Evolutionary conservation across 2,329 filamentous ascomycete species (phyloP), one percentile per base, ranked within the genome.

Genomic region (Fusarium virguliforme): DNA sequence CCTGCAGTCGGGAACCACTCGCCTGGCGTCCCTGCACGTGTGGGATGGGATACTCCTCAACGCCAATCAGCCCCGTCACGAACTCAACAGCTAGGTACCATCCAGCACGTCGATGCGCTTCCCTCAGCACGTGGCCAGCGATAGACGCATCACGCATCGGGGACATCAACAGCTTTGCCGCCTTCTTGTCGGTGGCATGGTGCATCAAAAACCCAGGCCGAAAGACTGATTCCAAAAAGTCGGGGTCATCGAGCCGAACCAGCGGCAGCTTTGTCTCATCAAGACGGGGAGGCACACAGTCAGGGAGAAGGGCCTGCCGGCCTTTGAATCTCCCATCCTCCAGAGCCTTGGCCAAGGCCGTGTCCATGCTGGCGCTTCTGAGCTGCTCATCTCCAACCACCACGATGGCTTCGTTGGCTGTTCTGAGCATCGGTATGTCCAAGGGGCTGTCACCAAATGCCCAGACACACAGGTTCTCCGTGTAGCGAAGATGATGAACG

Each of bases 391-490:
- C 77, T 1, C 87, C 87, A 3, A 89, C 86, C 0, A 91, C 83
- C 4, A 92, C 81, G 38, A 90, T 75, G 0, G 88, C 85, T 62
- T 85, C 64, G 68, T 91, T 77, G 0, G 89, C 89, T 35, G 78
- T 70, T 3, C 67, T 68, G 12, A 91, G 69, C 89, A 92, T 92
- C 0, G 79, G 76, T 18, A 91, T 40, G 69, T 91, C 90, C 7
- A 90, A 65, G 0, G 82, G 81, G 68, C 89, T 88, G 70, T 91
- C 88, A n/a, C 89, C 89, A 70, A 91, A 88, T 0, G 87, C 89
- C 75, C 81, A 85, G 18, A 90, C 85, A 83, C 48, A 88, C 82
- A 82, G 48, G 0, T 77, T 4, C 41, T 83, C 68, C 0, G 18
- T 18, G 0, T 79, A 28, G 58, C 77, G 79, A 22, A 90, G 74